These are phyloP conservation scores for Castanea sativa DNA, from an alignment of 306 rosid genomes.

Conservation along the genomic window DNA sequence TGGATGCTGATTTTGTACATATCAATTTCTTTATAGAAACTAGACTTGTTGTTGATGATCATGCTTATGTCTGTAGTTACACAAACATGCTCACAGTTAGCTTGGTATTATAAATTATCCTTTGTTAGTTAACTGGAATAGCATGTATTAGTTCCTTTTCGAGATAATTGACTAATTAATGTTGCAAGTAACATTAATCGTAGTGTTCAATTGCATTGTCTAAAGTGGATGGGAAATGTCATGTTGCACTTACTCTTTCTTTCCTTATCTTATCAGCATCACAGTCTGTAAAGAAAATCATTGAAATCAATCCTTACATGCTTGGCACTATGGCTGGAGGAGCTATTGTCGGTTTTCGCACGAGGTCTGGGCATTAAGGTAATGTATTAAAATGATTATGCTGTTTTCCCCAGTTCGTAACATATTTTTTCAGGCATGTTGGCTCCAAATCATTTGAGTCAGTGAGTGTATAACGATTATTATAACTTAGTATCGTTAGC, in stretches of 20 bases:
- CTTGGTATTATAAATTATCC: no score
- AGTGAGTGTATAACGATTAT: background rate
- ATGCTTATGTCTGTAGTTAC: no score
- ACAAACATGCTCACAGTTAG: no score
- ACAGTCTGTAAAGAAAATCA: conserved; percentile 75
- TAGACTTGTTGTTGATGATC: no score
- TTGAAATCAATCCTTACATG: conserved; percentile 63
- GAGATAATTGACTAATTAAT: background rate
- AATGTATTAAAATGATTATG: background rate
- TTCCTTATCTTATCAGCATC: no score
- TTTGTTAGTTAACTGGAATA: no score
- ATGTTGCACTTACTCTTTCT: background rate
- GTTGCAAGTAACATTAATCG: background rate
- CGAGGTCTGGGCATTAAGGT: conserved; percentile 54
- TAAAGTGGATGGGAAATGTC: background rate
- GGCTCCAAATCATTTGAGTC: background rate
- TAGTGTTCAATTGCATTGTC: background rate
- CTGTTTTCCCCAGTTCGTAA: background rate
- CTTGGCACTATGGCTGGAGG: conserved; percentile 71
- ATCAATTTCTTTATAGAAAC: no score
- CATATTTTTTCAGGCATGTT: background rate
- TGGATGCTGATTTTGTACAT: no score
- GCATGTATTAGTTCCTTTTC: no score
- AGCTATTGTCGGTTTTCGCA: conserved; percentile 68
- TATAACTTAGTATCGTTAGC: background rate